These are phyloP conservation scores for Trypanosoma avium DNA, from an alignment of 208 protist genomes.

Conservation along the genomic window DNA sequence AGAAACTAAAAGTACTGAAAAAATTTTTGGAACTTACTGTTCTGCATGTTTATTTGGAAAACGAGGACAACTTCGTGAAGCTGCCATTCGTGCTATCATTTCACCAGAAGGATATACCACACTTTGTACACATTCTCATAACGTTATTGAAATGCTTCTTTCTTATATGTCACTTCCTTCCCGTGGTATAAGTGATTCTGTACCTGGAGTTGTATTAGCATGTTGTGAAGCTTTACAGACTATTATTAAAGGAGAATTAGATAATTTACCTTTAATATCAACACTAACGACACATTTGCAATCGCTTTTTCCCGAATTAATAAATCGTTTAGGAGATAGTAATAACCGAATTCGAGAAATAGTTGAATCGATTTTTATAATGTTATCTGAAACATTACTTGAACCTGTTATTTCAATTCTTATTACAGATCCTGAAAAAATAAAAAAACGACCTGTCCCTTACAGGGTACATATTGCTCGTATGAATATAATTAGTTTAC, in stretches of 20 bases:
- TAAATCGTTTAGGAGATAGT: slow-evolving; percentile 68
- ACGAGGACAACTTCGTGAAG: slow-evolving; percentile 71
- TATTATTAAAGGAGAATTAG: slow-evolving; percentile 44
- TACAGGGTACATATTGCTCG: slow-evolving; percentile 58
- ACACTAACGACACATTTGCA: slow-evolving; percentile 16
- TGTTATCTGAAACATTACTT: slow-evolving; percentile 48
- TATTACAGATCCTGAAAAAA: slow-evolving; percentile 60
- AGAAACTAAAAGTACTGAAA: slow-evolving; percentile 43
- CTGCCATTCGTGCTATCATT: slow-evolving; percentile 59
- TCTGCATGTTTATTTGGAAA: slow-evolving; percentile 68
- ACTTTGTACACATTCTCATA: slow-evolving; percentile 40
- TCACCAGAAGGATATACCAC: slow-evolving; percentile 47
- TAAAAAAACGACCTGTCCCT: slow-evolving; percentile 56
- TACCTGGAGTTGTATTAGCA: slow-evolving; percentile 65
- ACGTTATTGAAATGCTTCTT: slow-evolving; percentile 49
- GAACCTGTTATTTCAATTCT: slow-evolving; percentile 55
- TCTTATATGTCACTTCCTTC: slow-evolving; percentile 62
- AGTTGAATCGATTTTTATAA: slow-evolving; percentile 46
- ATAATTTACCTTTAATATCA: slow-evolving; percentile 25
- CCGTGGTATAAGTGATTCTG: slow-evolving; percentile 66
- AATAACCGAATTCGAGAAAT: slow-evolving; percentile 76
- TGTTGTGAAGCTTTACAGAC: slow-evolving; percentile 65
- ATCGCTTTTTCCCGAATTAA: slow-evolving; percentile 47
- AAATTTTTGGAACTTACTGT: slow-evolving; percentile 72
- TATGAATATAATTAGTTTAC: slow-evolving; percentile 63